A percentile compares a stretch with the other conserved stretches of the same genome.
These are phyloP conservation scores for Glycine soja DNA, from an alignment of 306 rosid species.

Conservation along the genomic window DNA sequence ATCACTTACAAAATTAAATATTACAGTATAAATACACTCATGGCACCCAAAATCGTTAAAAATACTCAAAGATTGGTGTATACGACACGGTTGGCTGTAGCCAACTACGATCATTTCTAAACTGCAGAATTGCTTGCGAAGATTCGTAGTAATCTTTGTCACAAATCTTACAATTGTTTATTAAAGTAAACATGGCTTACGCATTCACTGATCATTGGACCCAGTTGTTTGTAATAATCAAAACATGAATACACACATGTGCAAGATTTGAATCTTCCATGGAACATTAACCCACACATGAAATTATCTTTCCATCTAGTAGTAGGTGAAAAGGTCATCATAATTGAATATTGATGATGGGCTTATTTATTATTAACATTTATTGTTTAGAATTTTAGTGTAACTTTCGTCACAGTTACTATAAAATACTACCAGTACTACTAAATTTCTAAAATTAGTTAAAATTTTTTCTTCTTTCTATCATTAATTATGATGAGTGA, in stretches of 20 bases:
- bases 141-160: conserved; percentile 29
- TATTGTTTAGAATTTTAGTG: neutral
- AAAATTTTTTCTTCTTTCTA: neutral
- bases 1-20: neutral
- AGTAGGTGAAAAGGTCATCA: neutral
- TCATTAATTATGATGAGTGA: neutral
- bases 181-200: neutral
- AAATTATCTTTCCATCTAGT: conserved; percentile 4
- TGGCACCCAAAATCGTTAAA: neutral
- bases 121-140: neutral
- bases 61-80: too few relatives aligned
- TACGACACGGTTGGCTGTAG: neutral
- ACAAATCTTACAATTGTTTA: neutral
- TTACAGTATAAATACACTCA: neutral
- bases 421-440: neutral
- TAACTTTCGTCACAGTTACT: neutral
- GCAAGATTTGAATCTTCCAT: neutral
- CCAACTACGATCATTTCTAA: neutral
- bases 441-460: neutral
- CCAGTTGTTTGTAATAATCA: neutral
- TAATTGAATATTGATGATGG: neutral
- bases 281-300: neutral
- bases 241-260: conserved; percentile 2
- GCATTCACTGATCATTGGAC: conserved; percentile 7
- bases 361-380: neutral